Base-by-base conservation (phyloP, 148 eudicot species). In the Cornus florida region DNA sequence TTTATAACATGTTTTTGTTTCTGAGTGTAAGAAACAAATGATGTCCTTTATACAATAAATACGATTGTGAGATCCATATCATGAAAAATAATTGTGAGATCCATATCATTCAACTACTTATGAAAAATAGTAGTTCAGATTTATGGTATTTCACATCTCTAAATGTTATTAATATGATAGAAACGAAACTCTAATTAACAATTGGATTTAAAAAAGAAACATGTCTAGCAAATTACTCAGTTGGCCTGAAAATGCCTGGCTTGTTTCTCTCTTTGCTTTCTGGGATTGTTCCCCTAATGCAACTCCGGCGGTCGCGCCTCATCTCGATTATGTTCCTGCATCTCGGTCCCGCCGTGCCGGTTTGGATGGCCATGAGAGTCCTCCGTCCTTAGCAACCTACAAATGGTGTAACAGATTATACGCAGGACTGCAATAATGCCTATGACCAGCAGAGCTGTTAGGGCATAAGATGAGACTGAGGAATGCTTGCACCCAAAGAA, bases 361-460 rank as follows among this genome's bases (percentile, higher is more conserved):
- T 23, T 43, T 4, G 48, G 48, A 16, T 35, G 22, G 23, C 46
- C 4, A 35, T 41, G 57, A 22, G 17, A 20, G 6, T 41, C 39
- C 9, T 70, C 87, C 79, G 84, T 82, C 76, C 85, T 80, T 83
- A 84, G 67, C 83, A 84, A 80, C 78, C 76, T 79, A 75, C 83
- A 84, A 24, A 70, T 16, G 69, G 50, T 39, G 53, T 59, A 69
- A 23, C 78, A 78, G 5, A 82, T 22, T 10, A 82, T 8, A 13
- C 78, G 77, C 56, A 82, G 67, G 38, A 71, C 67, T 19, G 69
- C 17, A 2, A 78, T 20, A 24, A 82, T 69, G 53, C 41, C 85
- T 17, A 78, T 11, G 67, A 82, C 22, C 14, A 70, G 41, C 68
- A 82, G 19, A 50, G 71, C 85, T 0, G 85, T 74, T 16, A 82